A percentile compares a stretch with the other conserved stretches of the same genome.
Conservation (phyloP, 2,329 filamentous ascomycete genomes). For the Metarhizium anisopliae region DNA sequence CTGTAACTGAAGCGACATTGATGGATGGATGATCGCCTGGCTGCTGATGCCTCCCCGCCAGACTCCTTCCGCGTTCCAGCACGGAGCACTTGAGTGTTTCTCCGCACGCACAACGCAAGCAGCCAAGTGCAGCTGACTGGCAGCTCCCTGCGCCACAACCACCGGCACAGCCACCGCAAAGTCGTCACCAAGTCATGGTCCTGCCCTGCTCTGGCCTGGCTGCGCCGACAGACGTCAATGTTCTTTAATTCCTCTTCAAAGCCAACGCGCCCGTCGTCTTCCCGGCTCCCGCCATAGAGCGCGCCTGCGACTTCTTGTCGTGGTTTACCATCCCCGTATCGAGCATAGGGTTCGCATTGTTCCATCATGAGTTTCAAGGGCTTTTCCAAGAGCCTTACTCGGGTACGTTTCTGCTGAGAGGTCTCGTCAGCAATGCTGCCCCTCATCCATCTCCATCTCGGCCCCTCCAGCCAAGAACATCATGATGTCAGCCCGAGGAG, state of each 20-base stretch:
- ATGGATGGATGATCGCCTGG: too few relatives aligned
- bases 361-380: constrained; percentile 88
- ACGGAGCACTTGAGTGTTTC: too few relatives aligned
- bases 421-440: constrained; percentile 10
- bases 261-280: constrained; percentile 1
- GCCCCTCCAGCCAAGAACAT: background rate
- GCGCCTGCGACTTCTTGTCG: constrained; percentile 1
- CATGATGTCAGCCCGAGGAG: background rate
- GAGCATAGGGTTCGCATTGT: background rate
- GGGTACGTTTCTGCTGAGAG: constrained; percentile 46
- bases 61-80: too few relatives aligned
- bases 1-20: too few relatives aligned
- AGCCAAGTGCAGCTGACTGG: background rate
- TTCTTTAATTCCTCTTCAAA: constrained; percentile 3
- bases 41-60: too few relatives aligned
- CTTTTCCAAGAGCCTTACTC: constrained; percentile 78
- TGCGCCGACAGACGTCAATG: constrained; percentile 2
- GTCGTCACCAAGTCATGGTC: constrained; percentile 1
- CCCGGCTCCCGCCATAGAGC: background rate
- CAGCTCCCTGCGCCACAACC: constrained; percentile 6
- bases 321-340: background rate
- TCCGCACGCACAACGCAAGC: too few relatives aligned
- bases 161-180: constrained; percentile 10
- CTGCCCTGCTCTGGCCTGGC: background rate
- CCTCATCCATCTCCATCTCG: constrained; percentile 18